phyloP scores from a whole-genome alignment of 257 asterid genomes.

The Penstemon newberryi region DNA sequence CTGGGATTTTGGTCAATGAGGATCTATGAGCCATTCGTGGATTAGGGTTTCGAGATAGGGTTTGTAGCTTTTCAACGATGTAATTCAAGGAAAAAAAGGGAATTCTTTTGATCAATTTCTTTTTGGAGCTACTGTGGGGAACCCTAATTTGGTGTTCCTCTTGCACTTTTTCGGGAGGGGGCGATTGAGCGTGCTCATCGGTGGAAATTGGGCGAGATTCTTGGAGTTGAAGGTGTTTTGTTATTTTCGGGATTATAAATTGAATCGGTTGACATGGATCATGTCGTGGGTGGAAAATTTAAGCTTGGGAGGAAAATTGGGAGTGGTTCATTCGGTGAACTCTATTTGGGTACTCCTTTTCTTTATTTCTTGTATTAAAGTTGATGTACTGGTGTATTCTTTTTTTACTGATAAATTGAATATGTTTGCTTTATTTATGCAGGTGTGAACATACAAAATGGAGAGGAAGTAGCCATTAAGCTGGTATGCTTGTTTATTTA shows the following conservation, averaged over 20 bases:
- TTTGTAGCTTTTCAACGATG: conserved; percentile 43
- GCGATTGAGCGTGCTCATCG: conserved; percentile 17
- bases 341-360: conserved; percentile 57
- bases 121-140: conserved; percentile 25
- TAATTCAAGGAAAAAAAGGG: conserved; percentile 33
- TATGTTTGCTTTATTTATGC: conserved; percentile 31
- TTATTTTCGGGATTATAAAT: conserved; percentile 22
- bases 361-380: neutral
- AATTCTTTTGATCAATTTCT: conserved; percentile 28
- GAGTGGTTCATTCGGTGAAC: conserved; percentile 85
- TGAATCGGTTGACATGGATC: conserved; percentile 65
- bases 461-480: conserved; percentile 95
- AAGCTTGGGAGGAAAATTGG: conserved; percentile 88
- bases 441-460: conserved; percentile 88
- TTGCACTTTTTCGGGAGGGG: conserved; percentile 9
- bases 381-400: neutral
- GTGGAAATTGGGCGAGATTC: conserved; percentile 20
- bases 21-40: conserved; percentile 21
- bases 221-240: conserved; percentile 14
- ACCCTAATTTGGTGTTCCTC: conserved; percentile 8
- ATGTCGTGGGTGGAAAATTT: conserved; percentile 72
- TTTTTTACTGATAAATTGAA: neutral
- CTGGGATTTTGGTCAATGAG: conserved; percentile 35
- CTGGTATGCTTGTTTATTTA: conserved; percentile 51
- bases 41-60: conserved; percentile 57